These are phyloP conservation scores for Blumeria hordei DNA, from an alignment of 2,329 filamentous ascomycete species.

Conservation along the genomic window DNA sequence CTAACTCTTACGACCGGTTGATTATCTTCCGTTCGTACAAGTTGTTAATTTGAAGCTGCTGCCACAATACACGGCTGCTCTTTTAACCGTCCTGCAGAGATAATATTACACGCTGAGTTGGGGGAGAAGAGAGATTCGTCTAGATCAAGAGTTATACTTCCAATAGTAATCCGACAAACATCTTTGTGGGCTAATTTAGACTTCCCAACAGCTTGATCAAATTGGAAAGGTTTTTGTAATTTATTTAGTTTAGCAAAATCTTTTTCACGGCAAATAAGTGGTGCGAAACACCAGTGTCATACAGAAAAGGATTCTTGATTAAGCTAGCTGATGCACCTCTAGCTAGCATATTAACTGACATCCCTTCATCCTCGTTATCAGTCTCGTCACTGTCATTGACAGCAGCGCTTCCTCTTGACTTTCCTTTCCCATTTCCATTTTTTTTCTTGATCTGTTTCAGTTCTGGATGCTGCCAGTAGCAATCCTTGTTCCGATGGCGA, in stretches of 20 bases:
- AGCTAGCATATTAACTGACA: background rate
- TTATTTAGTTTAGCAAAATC: background rate
- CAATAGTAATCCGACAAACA: background rate
- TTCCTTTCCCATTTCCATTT: background rate
- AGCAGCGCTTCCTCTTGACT: background rate
- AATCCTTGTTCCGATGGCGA: background rate
- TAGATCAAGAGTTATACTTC: background rate
- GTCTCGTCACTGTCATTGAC: background rate
- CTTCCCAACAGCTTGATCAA: background rate
- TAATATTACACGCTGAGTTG: background rate
- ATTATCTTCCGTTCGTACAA: background rate
- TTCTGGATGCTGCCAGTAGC: background rate
- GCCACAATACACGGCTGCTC: background rate
- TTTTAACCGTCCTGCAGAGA: background rate
- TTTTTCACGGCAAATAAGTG: background rate
- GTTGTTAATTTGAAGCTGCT: background rate
- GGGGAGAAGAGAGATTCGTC: background rate
- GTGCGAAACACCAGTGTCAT: background rate
- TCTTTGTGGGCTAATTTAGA: background rate
- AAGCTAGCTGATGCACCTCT: background rate
- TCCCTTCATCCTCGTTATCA: background rate
- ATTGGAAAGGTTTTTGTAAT: background rate
- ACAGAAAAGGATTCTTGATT: background rate
- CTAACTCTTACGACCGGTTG: background rate
- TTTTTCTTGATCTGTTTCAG: background rate